phyloP scores from a whole-genome alignment of 2,329 filamentous ascomycete species.

The Arachnomyces sp. region DNA sequence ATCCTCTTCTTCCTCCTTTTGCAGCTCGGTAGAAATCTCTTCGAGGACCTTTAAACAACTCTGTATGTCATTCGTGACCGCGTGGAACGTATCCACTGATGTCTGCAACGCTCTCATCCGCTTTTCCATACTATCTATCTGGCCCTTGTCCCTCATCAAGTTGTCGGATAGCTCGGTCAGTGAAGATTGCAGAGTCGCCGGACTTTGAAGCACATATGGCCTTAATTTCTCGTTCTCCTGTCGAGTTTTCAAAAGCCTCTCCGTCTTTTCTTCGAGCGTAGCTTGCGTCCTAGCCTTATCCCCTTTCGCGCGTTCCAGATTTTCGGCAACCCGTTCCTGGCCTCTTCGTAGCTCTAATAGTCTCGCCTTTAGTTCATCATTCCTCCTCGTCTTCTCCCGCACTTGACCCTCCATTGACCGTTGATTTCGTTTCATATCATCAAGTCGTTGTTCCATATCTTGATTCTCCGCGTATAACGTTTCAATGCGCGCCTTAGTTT shows the following conservation, averaged over 20 bases:
- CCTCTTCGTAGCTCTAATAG: constrained; percentile 71
- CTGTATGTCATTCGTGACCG: constrained; percentile 76
- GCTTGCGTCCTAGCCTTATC: constrained; percentile 70
- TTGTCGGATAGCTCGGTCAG: constrained; percentile 74
- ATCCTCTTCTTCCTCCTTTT: constrained; percentile 86
- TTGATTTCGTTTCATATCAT: constrained; percentile 72
- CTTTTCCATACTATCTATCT: constrained; percentile 81
- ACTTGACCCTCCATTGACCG: constrained; percentile 73
- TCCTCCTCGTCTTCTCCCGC: constrained; percentile 73
- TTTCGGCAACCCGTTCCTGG: constrained; percentile 74
- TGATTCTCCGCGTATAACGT: constrained; percentile 77
- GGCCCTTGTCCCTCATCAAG: constrained; percentile 66
- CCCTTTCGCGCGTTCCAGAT: constrained; percentile 71
- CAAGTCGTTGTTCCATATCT: constrained; percentile 69
- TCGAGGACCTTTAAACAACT: constrained; percentile 83
- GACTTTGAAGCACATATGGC: constrained; percentile 86
- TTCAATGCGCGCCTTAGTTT: constrained; percentile 80
- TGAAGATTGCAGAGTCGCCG: constrained; percentile 70
- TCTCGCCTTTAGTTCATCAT: constrained; percentile 76
- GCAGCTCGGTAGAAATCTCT: constrained; percentile 73
- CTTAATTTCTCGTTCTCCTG: constrained; percentile 83
- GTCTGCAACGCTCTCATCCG: constrained; percentile 85
- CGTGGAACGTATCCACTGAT: constrained; percentile 77
- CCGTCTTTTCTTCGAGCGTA: constrained; percentile 42
- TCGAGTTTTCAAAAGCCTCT: constrained; percentile 54